Conservation (phyloP, 1,139 yeast genomes). For the Geotrichum bryndzae region DNA sequence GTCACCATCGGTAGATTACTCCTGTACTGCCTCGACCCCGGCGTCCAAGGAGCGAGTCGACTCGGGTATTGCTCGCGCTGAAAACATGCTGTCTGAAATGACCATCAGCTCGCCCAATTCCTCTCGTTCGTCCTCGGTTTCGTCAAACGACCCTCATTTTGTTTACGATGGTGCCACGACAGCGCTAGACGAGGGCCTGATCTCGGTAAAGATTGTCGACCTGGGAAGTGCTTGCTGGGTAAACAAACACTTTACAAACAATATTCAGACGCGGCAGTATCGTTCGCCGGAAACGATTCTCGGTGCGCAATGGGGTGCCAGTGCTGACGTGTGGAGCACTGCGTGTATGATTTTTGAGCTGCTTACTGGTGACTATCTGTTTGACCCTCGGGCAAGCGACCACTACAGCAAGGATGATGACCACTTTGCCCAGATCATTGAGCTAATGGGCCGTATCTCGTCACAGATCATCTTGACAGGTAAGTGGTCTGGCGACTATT, state of each 20-base stretch:
- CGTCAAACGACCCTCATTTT: constrained; percentile 9
- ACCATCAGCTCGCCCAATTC: not conserved
- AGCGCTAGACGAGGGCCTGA: constrained; percentile 35
- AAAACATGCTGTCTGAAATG: not conserved
- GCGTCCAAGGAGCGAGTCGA: constrained; percentile 1
- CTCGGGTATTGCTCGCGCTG: not conserved
- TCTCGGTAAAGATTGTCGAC: constrained; percentile 69
- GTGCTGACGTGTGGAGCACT: constrained; percentile 77
- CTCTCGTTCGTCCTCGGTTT: constrained; percentile 13
- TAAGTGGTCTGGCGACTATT: constrained; percentile 47
- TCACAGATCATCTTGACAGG: constrained; percentile 48
- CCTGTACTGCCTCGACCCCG: constrained; percentile 16
- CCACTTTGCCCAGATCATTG: constrained; percentile 79
- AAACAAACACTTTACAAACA: constrained; percentile 68
- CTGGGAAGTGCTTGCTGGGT: constrained; percentile 81
- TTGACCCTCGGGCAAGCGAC: constrained; percentile 69
- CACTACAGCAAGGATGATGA: constrained; percentile 71
- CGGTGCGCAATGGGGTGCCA: constrained; percentile 75
- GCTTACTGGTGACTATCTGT: constrained; percentile 76
- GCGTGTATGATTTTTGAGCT: constrained; percentile 79
- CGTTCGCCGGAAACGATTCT: constrained; percentile 72
- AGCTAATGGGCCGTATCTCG: constrained; percentile 61
- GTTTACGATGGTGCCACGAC: constrained; percentile 18
- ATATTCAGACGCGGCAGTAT: constrained; percentile 82
- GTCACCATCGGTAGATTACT: constrained; percentile 19